phyloP scores from a whole-genome alignment of 2,329 filamentous ascomycete species.

The Fusarium cyanostomum region DNA sequence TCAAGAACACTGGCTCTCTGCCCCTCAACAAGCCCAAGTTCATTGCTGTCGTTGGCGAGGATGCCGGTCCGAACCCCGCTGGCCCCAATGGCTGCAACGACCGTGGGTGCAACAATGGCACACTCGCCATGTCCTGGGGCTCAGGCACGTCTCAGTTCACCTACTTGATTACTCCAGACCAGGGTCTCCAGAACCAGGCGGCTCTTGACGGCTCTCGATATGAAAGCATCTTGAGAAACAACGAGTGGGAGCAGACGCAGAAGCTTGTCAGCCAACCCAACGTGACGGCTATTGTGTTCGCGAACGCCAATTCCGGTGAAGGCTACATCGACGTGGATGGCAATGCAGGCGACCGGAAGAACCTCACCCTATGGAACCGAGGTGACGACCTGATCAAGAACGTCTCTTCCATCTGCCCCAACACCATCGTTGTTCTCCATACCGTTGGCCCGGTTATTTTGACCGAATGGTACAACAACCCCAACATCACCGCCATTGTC shows the following conservation, averaged over 20 bases:
- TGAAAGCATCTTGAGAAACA: constrained; percentile 74
- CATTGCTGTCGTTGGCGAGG: constrained; percentile 81
- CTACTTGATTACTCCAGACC: constrained; percentile 78
- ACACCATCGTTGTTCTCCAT: constrained; percentile 93
- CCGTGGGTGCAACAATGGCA: constrained; percentile 67
- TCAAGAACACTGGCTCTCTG: constrained; percentile 84
- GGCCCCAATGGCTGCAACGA: constrained; percentile 85
- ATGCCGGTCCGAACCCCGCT: constrained; percentile 77
- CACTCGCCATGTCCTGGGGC: constrained; percentile 81
- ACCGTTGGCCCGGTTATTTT: constrained; percentile 82
- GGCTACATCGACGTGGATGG: constrained; percentile 85
- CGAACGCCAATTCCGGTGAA: constrained; percentile 87
- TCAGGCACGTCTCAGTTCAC: constrained; percentile 78
- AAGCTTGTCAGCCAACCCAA: constrained; percentile 69
- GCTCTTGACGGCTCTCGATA: constrained; percentile 66
- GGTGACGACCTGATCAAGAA: constrained; percentile 85
- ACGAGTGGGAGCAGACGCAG: constrained; percentile 68
- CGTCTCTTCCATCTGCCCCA: constrained; percentile 79
- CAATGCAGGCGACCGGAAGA: constrained; percentile 89
- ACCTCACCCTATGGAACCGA: constrained; percentile 87
- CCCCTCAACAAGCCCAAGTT: constrained; percentile 83
- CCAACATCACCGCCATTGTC: constrained; percentile 84
- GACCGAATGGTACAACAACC: constrained; percentile 76
- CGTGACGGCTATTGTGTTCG: constrained; percentile 84
- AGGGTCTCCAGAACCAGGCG: constrained; percentile 72